phyloP scores from a whole-genome alignment of 495 filamentous ascomycete genomes.

The Parmelia sp. region DNA sequence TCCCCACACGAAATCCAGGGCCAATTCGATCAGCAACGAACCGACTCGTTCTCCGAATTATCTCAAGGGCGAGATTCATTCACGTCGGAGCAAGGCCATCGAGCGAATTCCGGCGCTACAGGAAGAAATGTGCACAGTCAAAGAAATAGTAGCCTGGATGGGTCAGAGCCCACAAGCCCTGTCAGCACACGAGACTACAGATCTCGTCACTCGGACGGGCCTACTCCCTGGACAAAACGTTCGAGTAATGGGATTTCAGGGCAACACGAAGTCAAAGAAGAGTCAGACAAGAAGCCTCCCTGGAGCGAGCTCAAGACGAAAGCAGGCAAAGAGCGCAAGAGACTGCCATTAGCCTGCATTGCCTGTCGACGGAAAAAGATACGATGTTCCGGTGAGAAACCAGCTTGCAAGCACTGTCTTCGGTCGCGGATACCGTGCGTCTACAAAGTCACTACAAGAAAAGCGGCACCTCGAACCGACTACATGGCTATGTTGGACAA shows the following conservation, averaged over 20 bases:
- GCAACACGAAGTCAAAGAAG: constrained; percentile 40
- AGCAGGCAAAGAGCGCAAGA: constrained; percentile 92
- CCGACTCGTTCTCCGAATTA: constrained; percentile 13
- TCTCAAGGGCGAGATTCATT: constrained; percentile 9
- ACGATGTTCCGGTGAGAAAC: constrained; percentile 94
- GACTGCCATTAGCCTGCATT: constrained; percentile 89
- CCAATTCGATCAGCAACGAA: constrained; percentile 13
- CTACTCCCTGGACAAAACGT: constrained; percentile 7
- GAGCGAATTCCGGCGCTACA: constrained; percentile 4
- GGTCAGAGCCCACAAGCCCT: constrained; percentile 42
- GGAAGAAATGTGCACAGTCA: constrained; percentile 11
- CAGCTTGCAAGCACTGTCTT: constrained; percentile 93
- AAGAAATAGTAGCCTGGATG: constrained; percentile 29
- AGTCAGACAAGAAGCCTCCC: constrained; percentile 55
- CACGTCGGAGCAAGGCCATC: not conserved
- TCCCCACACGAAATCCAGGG: constrained; percentile 13
- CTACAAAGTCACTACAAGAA: constrained; percentile 95
- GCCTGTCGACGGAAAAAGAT: constrained; percentile 97
- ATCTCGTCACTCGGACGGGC: constrained; percentile 17
- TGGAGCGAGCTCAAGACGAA: constrained; percentile 98
- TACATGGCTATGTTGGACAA: constrained; percentile 99
- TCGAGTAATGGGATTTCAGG: constrained; percentile 26
- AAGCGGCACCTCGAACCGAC: constrained; percentile 91
- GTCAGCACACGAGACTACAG: constrained; percentile 41
- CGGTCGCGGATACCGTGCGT: constrained; percentile 91